A percentile compares a stretch with the other conserved stretches of the same genome.
Evolutionary conservation across 169 alveolate genomes (phyloP).

Genomic region (Plasmodium cynomolgi): DNA sequence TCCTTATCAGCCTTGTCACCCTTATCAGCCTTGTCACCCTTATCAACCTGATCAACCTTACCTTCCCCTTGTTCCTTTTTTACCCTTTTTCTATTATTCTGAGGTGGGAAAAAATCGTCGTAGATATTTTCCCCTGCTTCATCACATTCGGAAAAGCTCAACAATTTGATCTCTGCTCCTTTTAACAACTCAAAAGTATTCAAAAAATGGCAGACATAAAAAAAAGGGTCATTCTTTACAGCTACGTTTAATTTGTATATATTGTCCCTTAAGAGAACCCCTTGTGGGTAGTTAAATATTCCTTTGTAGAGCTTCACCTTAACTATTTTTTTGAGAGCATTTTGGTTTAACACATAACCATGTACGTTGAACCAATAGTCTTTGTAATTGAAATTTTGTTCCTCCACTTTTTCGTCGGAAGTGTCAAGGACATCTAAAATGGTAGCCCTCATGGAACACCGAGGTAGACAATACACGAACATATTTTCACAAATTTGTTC

Average conservation of each 20-base stretch:
- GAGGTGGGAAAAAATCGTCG: neutral
- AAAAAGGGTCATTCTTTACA: constrained; percentile 8
- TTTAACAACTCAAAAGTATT: constrained; percentile 10
- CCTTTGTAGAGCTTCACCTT: constrained; percentile 58
- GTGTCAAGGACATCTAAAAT: constrained; percentile 2
- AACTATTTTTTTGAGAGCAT: constrained; percentile 23
- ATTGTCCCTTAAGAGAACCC: constrained; percentile 55
- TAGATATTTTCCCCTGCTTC: neutral
- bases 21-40: too few relatives aligned
- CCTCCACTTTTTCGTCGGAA: neutral
- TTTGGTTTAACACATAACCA: constrained; percentile 44
- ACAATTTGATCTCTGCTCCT: neutral
- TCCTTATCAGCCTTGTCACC: neutral
- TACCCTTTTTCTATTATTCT: neutral
- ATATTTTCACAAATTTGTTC: constrained; percentile 26
- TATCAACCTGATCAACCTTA: too few relatives aligned
- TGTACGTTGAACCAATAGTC: constrained; percentile 56
- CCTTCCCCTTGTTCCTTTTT: neutral
- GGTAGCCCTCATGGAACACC: constrained; percentile 64
- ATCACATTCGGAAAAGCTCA: constrained; percentile 10
- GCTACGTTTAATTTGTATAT: constrained; percentile 36
- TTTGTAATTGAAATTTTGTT: constrained; percentile 20
- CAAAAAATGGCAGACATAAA: constrained; percentile 36
- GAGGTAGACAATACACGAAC: constrained; percentile 60
- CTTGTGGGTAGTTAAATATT: constrained; percentile 52